These are phyloP conservation scores for Sphagnum fallax DNA, from an alignment of 228 moss, liverwort and hornwort species.

Conservation along the genomic window DNA sequence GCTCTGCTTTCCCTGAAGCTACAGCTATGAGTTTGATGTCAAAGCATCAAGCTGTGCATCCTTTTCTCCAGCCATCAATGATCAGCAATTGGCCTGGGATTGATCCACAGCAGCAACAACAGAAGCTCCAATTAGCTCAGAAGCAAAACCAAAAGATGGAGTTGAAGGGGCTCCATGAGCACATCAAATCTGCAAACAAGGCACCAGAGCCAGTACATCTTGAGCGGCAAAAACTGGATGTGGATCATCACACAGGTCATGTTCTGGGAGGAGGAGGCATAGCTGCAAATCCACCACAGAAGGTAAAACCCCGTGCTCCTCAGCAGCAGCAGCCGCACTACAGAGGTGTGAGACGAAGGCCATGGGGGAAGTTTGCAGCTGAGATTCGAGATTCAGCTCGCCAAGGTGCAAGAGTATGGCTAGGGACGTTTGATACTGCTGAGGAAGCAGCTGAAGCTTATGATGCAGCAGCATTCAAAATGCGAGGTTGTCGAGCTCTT, in stretches of 20 bases:
- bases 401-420: constrained; percentile 54
- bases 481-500: constrained; percentile 49
- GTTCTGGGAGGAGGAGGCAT: too few relatives aligned
- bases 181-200: not conserved
- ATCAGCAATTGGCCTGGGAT: too few relatives aligned
- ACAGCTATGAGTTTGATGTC: constrained; percentile 16
- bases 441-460: constrained; percentile 49
- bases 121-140: too few relatives aligned
- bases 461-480: constrained; percentile 44
- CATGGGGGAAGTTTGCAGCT: constrained; percentile 57
- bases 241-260: constrained; percentile 7
- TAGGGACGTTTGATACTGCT: constrained; percentile 48
- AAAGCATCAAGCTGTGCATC: too few relatives aligned
- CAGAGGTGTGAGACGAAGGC: constrained; percentile 48
- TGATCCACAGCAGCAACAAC: too few relatives aligned
- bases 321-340: constrained; percentile 28
- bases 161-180: too few relatives aligned
- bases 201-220: not conserved
- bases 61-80: too few relatives aligned
- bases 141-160: too few relatives aligned
- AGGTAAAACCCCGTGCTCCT: not conserved
- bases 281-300: not conserved
- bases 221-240: constrained; percentile 6
- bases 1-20: constrained; percentile 28
- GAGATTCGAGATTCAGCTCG: constrained; percentile 55